Evolutionary conservation across 257 asterid species (phyloP).

Genomic region (Jacaranda copaia): DNA sequence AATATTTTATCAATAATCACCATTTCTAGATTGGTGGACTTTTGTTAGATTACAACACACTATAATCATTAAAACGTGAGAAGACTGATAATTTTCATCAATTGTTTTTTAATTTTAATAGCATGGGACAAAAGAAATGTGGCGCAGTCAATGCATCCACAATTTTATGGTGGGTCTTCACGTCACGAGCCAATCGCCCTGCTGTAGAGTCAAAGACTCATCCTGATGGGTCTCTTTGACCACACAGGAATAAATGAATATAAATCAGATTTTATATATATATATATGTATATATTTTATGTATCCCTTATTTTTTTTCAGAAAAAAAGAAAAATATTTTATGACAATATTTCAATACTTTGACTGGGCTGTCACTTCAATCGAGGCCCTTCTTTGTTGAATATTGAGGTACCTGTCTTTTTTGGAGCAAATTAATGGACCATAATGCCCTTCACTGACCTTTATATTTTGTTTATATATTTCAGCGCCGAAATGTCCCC

Average conservation of each 20-base stretch:
- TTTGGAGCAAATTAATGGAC: conserved; percentile 27
- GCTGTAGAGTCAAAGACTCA: conserved; percentile 47
- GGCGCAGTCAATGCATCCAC: too few species aligned
- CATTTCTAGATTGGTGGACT: too few species aligned
- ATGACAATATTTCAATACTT: conserved; percentile 46
- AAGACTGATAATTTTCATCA: too few species aligned
- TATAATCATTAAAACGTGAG: too few species aligned
- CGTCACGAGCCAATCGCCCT: conserved; percentile 28
- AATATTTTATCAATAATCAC: too few species aligned
- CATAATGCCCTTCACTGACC: conserved; percentile 30
- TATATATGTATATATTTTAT: background rate
- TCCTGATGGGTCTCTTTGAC: conserved; percentile 50
- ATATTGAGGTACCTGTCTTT: conserved; percentile 38
- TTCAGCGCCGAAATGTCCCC: background rate
- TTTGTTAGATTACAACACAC: too few species aligned
- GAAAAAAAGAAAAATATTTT: background rate
- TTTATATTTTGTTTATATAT: background rate
- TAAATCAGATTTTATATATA: background rate
- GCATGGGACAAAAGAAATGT: too few species aligned
- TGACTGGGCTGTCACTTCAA: conserved; percentile 65
- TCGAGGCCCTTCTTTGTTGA: conserved; percentile 69
- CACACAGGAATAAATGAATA: conserved; percentile 10
- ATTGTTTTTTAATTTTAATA: too few species aligned
- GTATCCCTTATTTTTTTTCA: background rate
- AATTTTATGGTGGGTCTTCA: background rate